A percentile compares a stretch with the other conserved stretches of the same genome.
These are phyloP conservation scores for Schizochytrium sp. DNA, from an alignment of 108 stramenopile species.

Conservation along the genomic window DNA sequence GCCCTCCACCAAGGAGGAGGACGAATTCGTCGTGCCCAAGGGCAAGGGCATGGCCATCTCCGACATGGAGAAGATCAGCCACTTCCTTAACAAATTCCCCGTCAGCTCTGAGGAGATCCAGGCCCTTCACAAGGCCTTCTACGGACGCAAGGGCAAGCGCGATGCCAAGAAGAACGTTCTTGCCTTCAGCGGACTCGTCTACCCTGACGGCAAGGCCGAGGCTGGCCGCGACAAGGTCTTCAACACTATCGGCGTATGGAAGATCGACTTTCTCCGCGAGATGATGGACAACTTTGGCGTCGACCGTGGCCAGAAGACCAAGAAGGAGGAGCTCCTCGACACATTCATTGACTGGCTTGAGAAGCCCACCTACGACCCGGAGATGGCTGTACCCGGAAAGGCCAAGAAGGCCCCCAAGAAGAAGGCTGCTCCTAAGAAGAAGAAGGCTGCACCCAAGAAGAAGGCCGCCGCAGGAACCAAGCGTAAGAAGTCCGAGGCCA, in stretches of 20 bases:
- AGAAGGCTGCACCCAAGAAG: neutral
- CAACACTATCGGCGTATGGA: constrained; percentile 4
- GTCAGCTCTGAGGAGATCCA: constrained; percentile 51
- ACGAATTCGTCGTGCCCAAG: constrained; percentile 23
- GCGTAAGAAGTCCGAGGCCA: neutral
- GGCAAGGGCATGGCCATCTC: neutral
- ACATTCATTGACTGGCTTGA: constrained; percentile 55
- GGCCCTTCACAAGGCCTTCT: constrained; percentile 45
- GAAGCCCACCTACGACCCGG: constrained; percentile 38
- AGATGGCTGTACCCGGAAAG: neutral
- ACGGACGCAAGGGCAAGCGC: constrained; percentile 25
- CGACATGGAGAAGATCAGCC: neutral
- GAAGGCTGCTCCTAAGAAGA: constrained; percentile 9
- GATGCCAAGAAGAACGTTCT: constrained; percentile 46
- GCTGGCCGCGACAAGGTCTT: constrained; percentile 9
- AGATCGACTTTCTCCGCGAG: constrained; percentile 27
- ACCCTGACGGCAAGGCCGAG: constrained; percentile 33
- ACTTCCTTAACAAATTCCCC: neutral
- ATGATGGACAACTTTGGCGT: constrained; percentile 29
- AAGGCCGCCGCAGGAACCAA: neutral
- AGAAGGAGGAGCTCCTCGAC: constrained; percentile 56
- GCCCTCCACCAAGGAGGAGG: neutral
- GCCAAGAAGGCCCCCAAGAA: neutral
- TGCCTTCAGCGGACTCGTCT: constrained; percentile 56
- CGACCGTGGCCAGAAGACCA: neutral